phyloP scores from a whole-genome alignment of 1,284 basidiomycete genomes.

The Malassezia sp. region DNA sequence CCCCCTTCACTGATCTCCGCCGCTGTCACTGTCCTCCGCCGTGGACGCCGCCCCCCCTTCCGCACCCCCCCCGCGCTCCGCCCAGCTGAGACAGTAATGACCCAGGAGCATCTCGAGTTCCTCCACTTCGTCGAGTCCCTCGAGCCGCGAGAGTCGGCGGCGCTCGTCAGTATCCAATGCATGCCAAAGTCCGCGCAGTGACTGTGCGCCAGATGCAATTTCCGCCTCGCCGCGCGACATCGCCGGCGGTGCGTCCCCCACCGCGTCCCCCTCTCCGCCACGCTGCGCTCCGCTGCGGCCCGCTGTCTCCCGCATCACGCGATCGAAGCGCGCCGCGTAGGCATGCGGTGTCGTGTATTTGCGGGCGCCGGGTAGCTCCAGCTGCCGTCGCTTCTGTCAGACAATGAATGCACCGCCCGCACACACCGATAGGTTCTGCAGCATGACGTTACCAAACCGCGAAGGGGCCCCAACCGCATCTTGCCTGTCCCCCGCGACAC shows the following conservation, averaged over 20 bases:
- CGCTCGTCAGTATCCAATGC: constrained; percentile 1
- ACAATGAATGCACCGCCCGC: too few relatives aligned
- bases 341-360: constrained; percentile 23
- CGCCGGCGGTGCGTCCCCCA: background rate
- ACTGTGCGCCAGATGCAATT: background rate
- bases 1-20: too few relatives aligned
- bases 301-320: background rate
- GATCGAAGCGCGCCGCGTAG: constrained; percentile 23
- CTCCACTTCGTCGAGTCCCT: constrained; percentile 44
- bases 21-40: too few relatives aligned
- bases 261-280: too few relatives aligned
- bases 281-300: too few relatives aligned
- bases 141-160: constrained; percentile 24
- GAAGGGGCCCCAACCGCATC: background rate
- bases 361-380: constrained; percentile 34
- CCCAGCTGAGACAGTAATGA: constrained; percentile 33
- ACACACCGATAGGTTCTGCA: constrained; percentile 39
- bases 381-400: too few relatives aligned
- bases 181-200: constrained; percentile 5
- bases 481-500: constrained; percentile 24
- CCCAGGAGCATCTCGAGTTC: constrained; percentile 44
- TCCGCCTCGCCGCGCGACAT: background rate
- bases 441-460: constrained; percentile 42
- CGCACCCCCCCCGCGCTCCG: background rate
- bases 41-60: too few relatives aligned